Evolutionary conservation across 495 filamentous ascomycete genomes (phyloP).

Genomic region (Amniculicola lignicola): DNA sequence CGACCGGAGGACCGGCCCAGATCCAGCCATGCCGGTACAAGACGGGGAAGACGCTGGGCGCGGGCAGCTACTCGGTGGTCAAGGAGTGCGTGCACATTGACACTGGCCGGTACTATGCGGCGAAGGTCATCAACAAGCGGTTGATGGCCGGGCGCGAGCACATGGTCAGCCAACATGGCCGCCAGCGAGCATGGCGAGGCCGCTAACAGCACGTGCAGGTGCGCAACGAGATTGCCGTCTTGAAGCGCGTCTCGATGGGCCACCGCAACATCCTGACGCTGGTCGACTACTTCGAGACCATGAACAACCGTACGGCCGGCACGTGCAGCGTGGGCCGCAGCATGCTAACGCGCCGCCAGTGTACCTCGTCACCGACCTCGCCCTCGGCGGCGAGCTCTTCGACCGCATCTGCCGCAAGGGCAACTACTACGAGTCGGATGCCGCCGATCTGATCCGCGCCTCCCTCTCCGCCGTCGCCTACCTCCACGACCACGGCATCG

Average conservation of each 20-base stretch:
- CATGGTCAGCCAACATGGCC: no score
- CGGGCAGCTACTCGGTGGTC: conserved; percentile 97
- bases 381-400: conserved; percentile 93
- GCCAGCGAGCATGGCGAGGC: no score
- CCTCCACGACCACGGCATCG: conserved; percentile 96
- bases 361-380: conserved; percentile 95
- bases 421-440: conserved; percentile 95
- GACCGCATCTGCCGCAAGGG: conserved; percentile 98
- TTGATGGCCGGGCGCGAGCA: conserved; percentile 97
- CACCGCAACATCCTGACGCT: conserved; percentile 96
- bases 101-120: conserved; percentile 95
- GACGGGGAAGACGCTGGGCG: conserved; percentile 94
- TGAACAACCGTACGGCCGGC: conserved; percentile 75
- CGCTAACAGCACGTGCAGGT: no score
- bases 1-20: conserved; percentile 47
- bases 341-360: conserved; percentile 51
- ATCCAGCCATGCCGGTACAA: conserved; percentile 89
- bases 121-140: conserved; percentile 98
- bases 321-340: background rate
- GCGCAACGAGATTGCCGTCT: conserved; percentile 94
- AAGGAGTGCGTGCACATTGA: conserved; percentile 99
- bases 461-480: conserved; percentile 97
- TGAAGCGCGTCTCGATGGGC: conserved; percentile 95
- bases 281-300: conserved; percentile 98
- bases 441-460: conserved; percentile 89